Conservation (phyloP, 2,329 filamentous ascomycete genomes). For the Ceratocystis smalleyi region DNA sequence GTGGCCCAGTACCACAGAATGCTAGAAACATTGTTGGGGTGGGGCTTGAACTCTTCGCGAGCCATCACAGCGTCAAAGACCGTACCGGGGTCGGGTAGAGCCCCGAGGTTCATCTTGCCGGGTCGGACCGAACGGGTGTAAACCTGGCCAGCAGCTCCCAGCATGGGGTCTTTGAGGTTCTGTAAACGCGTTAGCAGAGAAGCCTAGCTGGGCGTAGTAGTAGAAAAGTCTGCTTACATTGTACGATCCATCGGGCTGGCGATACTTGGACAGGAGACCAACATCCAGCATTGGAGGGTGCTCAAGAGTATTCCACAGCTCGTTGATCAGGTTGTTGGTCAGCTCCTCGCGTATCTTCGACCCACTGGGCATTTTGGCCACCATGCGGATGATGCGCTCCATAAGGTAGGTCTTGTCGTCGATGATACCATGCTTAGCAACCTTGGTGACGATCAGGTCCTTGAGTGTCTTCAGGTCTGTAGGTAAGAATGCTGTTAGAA, state of each 20-base stretch:
- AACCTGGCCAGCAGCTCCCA: constrained; percentile 51
- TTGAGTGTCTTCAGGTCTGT: constrained; percentile 48
- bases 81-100: constrained; percentile 49
- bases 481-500: constrained; percentile 18
- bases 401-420: constrained; percentile 69
- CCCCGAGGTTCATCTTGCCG: constrained; percentile 42
- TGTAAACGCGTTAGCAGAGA: constrained; percentile 20
- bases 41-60: constrained; percentile 34
- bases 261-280: constrained; percentile 47
- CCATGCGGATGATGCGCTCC: constrained; percentile 56
- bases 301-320: constrained; percentile 56
- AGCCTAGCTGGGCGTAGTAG: neutral
- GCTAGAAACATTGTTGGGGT: constrained; percentile 58
- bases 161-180: constrained; percentile 48
- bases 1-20: constrained; percentile 59
- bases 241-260: constrained; percentile 53
- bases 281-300: constrained; percentile 56
- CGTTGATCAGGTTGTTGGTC: constrained; percentile 51
- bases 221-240: constrained; percentile 34
- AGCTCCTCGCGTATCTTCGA: constrained; percentile 47
- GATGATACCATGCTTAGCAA: constrained; percentile 44
- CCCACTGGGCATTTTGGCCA: constrained; percentile 45
- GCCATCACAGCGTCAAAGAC: constrained; percentile 50
- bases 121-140: constrained; percentile 52
- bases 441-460: constrained; percentile 44